Conservation (phyloP, 768 basidiomycete genomes). For the Boletus barrowsii region DNA sequence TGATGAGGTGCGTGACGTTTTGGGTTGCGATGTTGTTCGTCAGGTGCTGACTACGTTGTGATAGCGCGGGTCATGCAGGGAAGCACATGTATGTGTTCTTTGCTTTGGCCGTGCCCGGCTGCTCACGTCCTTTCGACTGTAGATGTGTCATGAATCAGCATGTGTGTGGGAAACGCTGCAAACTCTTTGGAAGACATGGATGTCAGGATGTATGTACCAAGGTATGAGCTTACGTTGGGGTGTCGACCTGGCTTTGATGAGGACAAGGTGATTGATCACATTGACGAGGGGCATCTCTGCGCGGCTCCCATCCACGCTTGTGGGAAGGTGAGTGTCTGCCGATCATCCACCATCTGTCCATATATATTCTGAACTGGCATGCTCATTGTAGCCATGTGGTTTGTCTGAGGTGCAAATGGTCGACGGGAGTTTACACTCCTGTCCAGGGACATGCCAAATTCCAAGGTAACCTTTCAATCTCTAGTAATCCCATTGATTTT, state of each 20-base stretch:
- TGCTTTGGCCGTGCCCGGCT: rapidly evolving
- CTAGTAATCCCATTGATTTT: background rate
- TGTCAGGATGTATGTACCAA: constrained; percentile 53
- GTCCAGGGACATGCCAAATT: constrained; percentile 40
- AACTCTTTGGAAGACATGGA: constrained; percentile 43
- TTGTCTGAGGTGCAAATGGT: constrained; percentile 30
- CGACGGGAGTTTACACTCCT: constrained; percentile 36
- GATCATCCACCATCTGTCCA: no score
- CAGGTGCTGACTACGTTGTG: background rate
- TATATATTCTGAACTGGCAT: background rate
- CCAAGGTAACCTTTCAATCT: constrained; percentile 34
- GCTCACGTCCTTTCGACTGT: background rate
- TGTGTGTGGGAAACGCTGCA: constrained; percentile 53
- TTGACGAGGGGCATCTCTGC: constrained; percentile 50
- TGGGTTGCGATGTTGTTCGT: background rate
- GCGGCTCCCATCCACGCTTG: constrained; percentile 53
- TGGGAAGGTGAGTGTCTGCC: constrained; percentile 39
- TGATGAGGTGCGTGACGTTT: constrained; percentile 40
- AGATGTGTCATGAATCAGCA: constrained; percentile 54
- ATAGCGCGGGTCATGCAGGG: constrained; percentile 58
- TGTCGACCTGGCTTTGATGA: background rate
- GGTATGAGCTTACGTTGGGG: constrained; percentile 25
- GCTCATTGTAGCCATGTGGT: constrained; percentile 39
- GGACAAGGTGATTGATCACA: constrained; percentile 44
- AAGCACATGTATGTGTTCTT: constrained; percentile 45